Percentiles rank a stretch among this genome's conserved stretches.
phyloP scores from a whole-genome alignment of 495 filamentous ascomycete species.

The Hyphodiscus hymeniophilus region DNA sequence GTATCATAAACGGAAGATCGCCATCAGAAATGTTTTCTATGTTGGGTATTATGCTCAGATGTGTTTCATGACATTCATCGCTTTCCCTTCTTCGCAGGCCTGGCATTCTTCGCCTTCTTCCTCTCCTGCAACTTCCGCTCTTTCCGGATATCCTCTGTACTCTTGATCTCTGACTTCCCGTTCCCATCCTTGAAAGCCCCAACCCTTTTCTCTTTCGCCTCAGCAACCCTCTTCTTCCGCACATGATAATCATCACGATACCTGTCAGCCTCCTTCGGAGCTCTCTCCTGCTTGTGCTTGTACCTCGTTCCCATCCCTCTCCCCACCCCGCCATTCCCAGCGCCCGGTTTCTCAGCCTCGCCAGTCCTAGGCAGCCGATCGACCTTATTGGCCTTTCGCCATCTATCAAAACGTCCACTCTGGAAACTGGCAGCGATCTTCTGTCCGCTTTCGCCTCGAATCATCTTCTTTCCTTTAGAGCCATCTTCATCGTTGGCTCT shows the following conservation, averaged over 20 bases:
- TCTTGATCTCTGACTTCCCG: constrained; percentile 71
- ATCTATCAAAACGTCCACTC: constrained; percentile 85
- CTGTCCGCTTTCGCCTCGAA: constrained; percentile 84
- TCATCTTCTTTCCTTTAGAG: constrained; percentile 71
- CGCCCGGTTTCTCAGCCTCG: constrained; percentile 55
- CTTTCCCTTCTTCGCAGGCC: constrained; percentile 58
- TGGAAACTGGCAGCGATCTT: constrained; percentile 93
- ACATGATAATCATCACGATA: constrained; percentile 80
- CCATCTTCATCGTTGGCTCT: constrained; percentile 91
- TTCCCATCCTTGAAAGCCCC: constrained; percentile 59
- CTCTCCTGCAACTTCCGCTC: constrained; percentile 65
- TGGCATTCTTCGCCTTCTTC: constrained; percentile 79
- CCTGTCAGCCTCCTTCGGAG: constrained; percentile 89
- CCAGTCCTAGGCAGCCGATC: constrained; percentile 70
- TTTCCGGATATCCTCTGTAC: constrained; percentile 77
- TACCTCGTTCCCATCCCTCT: constrained; percentile 42
- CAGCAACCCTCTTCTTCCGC: constrained; percentile 81
- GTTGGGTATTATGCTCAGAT: too few species aligned
- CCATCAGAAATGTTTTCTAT: too few species aligned
- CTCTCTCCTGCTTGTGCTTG: constrained; percentile 74
- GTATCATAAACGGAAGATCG: too few species aligned
- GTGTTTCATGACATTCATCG: constrained; percentile 6
- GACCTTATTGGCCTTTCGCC: constrained; percentile 79
- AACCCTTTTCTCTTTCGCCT: constrained; percentile 77
- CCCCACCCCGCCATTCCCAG: constrained; percentile 25